Base-by-base conservation (phyloP, 1,139 yeast genomes). In the Groenewaldozyma sp. region DNA sequence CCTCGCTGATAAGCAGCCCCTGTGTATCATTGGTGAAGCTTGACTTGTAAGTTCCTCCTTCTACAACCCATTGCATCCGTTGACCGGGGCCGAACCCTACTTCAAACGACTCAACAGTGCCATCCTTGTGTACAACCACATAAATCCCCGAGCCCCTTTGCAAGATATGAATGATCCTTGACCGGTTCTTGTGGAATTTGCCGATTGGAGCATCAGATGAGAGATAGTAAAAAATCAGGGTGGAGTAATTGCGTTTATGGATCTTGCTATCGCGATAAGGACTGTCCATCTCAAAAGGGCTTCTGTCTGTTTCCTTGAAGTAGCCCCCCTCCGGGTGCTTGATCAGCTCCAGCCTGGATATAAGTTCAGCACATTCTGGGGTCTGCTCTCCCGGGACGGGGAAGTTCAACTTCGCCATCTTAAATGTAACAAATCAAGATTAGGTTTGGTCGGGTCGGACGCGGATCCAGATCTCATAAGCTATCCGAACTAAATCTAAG, bases 41-140 rank as follows among this genome's bases (percentile, higher is more conserved):
- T 3, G 75, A 74, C 47, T 71, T 71, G 57, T 68, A 71, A 17
- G 67, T 70, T 13, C 68, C 74, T 1, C 74, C 73, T 9, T 73
- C 74, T n/a, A 71, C 76, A 7, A 71, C 74, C 76, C 76, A 71
- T 51, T 71, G 76, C 24, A 68, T 59, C 2, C 63, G 58, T 49
- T 71, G 75, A 9, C 74, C 75, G 7, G 52, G 52, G 43, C 70
- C 60, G 43, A 70, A 70, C 0, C 76, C 76, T 17, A 71, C 76
- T 16, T 59, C 60, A 48, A 71, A 71, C 1, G 69, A 58, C 41
- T 68, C 67, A 11, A 71, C 51, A 2, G 42, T 41, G 1, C 75
- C 74, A 21, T 35, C 35, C 43, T 67, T 61, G 40, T 70, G 64
- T 4, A 71, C 54, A 14, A 70, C 53, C 3, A 71, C 74, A 45